Conservation (phyloP, 345 rosid species). For the Raphanus raphanistrum region DNA sequence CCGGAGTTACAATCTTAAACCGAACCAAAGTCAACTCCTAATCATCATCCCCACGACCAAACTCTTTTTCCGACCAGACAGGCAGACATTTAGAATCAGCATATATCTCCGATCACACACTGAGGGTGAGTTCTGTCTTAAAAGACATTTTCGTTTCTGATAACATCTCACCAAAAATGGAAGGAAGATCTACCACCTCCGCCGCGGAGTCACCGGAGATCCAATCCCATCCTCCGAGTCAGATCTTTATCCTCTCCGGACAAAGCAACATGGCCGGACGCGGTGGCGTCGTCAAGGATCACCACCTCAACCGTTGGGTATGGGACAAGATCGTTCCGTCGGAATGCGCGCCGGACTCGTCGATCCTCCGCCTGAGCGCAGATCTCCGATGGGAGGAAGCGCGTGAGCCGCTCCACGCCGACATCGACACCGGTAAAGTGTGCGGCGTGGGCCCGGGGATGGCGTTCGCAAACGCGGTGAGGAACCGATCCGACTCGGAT, state of each 20-base stretch:
- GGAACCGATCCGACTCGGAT: constrained; percentile 22
- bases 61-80: background rate
- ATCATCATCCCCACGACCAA: background rate
- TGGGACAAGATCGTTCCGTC: constrained; percentile 75
- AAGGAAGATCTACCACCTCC: constrained; percentile 10
- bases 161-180: constrained; percentile 18
- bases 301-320: constrained; percentile 35
- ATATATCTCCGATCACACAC: background rate
- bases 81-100: background rate
- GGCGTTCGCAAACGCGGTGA: constrained; percentile 69
- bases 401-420: constrained; percentile 75
- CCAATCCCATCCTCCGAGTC: constrained; percentile 30
- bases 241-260: constrained; percentile 82
- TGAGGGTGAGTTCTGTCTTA: background rate
- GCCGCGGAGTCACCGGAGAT: constrained; percentile 9
- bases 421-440: constrained; percentile 62
- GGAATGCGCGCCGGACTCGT: constrained; percentile 56
- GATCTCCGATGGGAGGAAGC: constrained; percentile 70
- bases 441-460: constrained; percentile 94
- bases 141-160: background rate
- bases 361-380: constrained; percentile 64
- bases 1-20: background rate
- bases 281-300: constrained; percentile 67
- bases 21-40: background rate
- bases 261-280: constrained; percentile 97